These are phyloP conservation scores for Cercospora zeina DNA, from an alignment of 2,329 filamentous ascomycete genomes.

Conservation along the genomic window DNA sequence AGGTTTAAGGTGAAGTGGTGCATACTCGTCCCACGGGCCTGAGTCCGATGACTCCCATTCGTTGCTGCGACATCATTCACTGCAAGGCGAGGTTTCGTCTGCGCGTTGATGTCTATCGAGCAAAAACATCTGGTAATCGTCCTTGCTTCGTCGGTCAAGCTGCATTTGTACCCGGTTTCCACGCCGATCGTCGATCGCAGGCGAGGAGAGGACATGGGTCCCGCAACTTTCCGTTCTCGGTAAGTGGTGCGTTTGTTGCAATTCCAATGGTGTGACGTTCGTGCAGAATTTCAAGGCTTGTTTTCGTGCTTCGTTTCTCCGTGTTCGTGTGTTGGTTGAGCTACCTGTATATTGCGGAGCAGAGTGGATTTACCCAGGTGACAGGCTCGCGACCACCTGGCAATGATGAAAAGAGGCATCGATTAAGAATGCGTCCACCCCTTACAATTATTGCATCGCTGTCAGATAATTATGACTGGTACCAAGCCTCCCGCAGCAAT, in stretches of 20 bases:
- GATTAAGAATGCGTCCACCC: neutral
- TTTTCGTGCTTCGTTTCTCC: neutral
- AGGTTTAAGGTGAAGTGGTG: neutral
- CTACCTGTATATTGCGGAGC: neutral
- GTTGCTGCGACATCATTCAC: neutral
- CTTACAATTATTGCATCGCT: neutral
- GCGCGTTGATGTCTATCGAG: neutral
- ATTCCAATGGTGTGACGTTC: slow-evolving; percentile 2
- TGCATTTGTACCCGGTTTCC: slow-evolving; percentile 8
- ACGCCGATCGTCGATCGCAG: slow-evolving; percentile 5
- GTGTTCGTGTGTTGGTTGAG: too few relatives aligned
- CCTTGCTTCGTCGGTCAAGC: neutral
- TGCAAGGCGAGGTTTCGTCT: neutral
- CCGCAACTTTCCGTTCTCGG: neutral
- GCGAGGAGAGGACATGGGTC: neutral
- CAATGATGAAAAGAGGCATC: neutral
- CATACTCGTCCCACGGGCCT: neutral
- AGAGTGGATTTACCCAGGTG: neutral
- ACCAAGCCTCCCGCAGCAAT: neutral
- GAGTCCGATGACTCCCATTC: slow-evolving; percentile 9
- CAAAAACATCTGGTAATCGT: neutral
- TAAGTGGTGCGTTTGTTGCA: neutral
- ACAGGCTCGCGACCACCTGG: neutral
- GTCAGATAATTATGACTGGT: neutral
- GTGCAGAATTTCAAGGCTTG: neutral